Base-by-base conservation (phyloP, 2,329 filamentous ascomycete genomes). In the Monilinia vaccinii-corymbosi region DNA sequence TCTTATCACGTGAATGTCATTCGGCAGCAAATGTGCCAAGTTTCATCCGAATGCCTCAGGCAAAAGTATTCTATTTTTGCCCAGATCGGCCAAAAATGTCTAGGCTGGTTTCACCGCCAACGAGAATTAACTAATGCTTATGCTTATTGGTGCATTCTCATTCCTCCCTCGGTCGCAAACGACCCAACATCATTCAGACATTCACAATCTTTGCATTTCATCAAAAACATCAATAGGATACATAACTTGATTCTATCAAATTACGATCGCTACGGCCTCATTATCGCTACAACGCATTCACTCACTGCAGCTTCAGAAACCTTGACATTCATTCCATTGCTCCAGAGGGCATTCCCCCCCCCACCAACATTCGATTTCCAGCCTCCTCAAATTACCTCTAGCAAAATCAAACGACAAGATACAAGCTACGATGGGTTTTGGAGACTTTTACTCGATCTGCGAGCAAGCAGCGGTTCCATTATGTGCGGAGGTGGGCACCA, bases 391-490 rank as follows among this genome's bases (percentile, higher is more conserved):
- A 65, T 62, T 46, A 60, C 51, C 53, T 25, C 51, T 58, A 51
- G 23, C n/a, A 50, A 60, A 56, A 48, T 23, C 63, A 23, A 46
- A 40, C 44, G n/a, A 60, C 32, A 53, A 44, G 16, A 53, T 32
- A 52, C 36, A 52, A 48, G 49, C 25, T 56, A 66, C 42, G 31
- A 92, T 95, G 81, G 88, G 86, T 65, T 97, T 97, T 75, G 93
- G 93, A 68, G 88, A 96, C 76, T 97, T 97, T 76, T 84, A 86
- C 61, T 79, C 81, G 68, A 87, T 97, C 78, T 99, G 94, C 82
- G 79, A 83, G 68, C 89, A 87, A 77, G 88, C 89, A 64, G 83
- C 91, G 64, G 79, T 99, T 66, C 94, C 94, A 62, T 77, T 97
- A 70, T 99, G 94, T 76, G 84, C 90, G 56, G 81, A 91, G 60